Base-by-base conservation (phyloP, 148 eudicot genomes). In the Chenopodium formosanum region DNA sequence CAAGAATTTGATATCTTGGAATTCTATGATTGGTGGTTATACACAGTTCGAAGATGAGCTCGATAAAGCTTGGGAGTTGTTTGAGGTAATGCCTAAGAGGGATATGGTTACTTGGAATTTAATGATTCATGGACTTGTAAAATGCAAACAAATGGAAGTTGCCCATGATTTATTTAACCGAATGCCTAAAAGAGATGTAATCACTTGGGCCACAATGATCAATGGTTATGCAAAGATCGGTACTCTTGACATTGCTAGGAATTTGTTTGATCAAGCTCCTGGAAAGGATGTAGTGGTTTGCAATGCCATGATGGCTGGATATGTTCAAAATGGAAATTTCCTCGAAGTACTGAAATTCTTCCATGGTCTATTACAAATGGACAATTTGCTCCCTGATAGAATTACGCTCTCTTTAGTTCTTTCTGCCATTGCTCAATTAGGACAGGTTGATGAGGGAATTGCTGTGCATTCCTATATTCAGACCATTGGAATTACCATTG, bases 281-380 rank as follows among this genome's bases (percentile, higher is more conserved):
- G 85, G 62, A 78, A 86, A 88, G 81, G 97, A 93, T 81, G 86
- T 89, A 47, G 84, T 93, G 67, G 75, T 88, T 78, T 91, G 91
- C 84, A 91, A 91, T 67, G 86, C 89, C n/a, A 89, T 93, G 92
- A 86, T 93, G 87, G 85, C 91, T 73, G 97, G 97, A 40, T 93
- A 93, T 76, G 90, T 91, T 50, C 86, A 90, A 52, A 83, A 86
- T 68, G 91, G 93, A 75, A 79, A 70, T 52, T 83, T 44, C 52
- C 23, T 32, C 11, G 92, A 92, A 83, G 97, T 92, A 23, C 71
- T 92, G 76, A 74, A 94, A 73, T 77, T 94, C 70, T 94, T 84
- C 40, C 85, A 86, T 78, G 83, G 84, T 78, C 74, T 89, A 85
- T 47, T 86, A 32, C 74, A 78, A 14, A 53, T 58, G 29, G 79